A percentile compares a stretch with the other conserved stretches of the same genome.
Conservation (phyloP, 192 early-diverging fungal species). For the Backusella circina region DNA sequence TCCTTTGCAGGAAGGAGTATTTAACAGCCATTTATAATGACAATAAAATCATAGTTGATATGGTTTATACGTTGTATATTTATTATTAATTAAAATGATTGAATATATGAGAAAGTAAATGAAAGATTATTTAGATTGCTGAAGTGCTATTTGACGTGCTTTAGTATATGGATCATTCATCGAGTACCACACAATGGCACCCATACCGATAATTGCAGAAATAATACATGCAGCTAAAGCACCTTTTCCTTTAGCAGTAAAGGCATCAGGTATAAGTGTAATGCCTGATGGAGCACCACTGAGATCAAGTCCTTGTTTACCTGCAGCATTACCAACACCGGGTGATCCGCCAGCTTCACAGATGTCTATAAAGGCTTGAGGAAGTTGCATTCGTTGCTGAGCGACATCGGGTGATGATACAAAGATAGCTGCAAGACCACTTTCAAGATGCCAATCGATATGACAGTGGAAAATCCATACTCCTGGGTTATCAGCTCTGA, state of each 20-base stretch:
- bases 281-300: slow-evolving; percentile 52
- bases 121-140: neutral
- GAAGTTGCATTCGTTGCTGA: slow-evolving; percentile 49
- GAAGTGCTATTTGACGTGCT: neutral
- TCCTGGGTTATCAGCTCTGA: slow-evolving; percentile 74
- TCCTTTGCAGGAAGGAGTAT: neutral
- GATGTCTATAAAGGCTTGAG: slow-evolving; percentile 54
- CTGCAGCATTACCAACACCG: slow-evolving; percentile 69
- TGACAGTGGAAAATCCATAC: slow-evolving; percentile 89
- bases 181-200: slow-evolving; percentile 74
- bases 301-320: slow-evolving; percentile 64
- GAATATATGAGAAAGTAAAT: neutral
- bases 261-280: slow-evolving; percentile 47
- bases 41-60: too few species aligned
- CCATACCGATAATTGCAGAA: slow-evolving; percentile 69
- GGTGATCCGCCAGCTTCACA: slow-evolving; percentile 59
- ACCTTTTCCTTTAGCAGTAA: slow-evolving; percentile 66
- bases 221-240: slow-evolving; percentile 70
- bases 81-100: neutral
- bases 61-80: too few species aligned
- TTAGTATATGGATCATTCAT: slow-evolving; percentile 13
- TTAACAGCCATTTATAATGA: too few species aligned
- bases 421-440: slow-evolving; percentile 67
- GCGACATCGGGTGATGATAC: slow-evolving; percentile 70
- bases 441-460: slow-evolving; percentile 70